phyloP scores from a whole-genome alignment of 495 filamentous ascomycete species.

The Cenococcum geophilum region DNA sequence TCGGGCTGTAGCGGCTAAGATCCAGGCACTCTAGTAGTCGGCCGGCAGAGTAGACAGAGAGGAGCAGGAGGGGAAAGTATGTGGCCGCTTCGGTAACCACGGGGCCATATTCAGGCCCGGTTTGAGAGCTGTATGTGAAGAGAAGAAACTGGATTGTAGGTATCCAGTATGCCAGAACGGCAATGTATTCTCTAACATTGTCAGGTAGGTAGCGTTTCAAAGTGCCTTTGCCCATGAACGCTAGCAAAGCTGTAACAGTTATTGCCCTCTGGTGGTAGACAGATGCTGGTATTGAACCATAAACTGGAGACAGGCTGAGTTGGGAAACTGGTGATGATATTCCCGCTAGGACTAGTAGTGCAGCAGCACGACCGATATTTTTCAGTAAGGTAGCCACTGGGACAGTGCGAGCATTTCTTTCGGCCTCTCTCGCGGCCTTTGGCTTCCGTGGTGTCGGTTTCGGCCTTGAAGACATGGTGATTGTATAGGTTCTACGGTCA shows the following conservation, averaged over 20 bases:
- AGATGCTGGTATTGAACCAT: slow-evolving; percentile 69
- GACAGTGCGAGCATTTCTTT: slow-evolving; percentile 20
- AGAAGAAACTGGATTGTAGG: slow-evolving; percentile 65
- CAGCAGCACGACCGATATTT: slow-evolving; percentile 22
- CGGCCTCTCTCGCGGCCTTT: slow-evolving; percentile 26
- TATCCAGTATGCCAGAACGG: slow-evolving; percentile 66
- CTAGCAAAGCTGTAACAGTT: slow-evolving; percentile 55
- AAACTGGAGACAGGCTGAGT: slow-evolving; percentile 72
- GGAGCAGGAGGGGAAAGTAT: slow-evolving; percentile 63
- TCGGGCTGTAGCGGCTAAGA: slow-evolving; percentile 50
- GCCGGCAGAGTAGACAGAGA: slow-evolving; percentile 60
- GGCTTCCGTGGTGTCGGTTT: slow-evolving; percentile 29
- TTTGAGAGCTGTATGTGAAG: slow-evolving; percentile 52
- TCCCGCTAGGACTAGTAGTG: slow-evolving; percentile 61
- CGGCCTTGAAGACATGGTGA: slow-evolving; percentile 20
- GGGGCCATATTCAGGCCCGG: slow-evolving; percentile 67
- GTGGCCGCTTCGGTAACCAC: slow-evolving; percentile 65
- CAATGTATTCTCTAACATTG: slow-evolving; percentile 47
- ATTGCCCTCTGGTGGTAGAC: slow-evolving; percentile 64
- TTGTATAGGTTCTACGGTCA: background rate
- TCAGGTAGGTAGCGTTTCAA: slow-evolving; percentile 41
- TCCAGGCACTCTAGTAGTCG: slow-evolving; percentile 55
- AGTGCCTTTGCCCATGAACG: slow-evolving; percentile 51
- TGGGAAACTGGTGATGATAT: slow-evolving; percentile 68
- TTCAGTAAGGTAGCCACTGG: slow-evolving; percentile 16